Evolutionary conservation across 1,284 basidiomycete species (phyloP).

Genomic region (Pseudozyma tsukubaensis): DNA sequence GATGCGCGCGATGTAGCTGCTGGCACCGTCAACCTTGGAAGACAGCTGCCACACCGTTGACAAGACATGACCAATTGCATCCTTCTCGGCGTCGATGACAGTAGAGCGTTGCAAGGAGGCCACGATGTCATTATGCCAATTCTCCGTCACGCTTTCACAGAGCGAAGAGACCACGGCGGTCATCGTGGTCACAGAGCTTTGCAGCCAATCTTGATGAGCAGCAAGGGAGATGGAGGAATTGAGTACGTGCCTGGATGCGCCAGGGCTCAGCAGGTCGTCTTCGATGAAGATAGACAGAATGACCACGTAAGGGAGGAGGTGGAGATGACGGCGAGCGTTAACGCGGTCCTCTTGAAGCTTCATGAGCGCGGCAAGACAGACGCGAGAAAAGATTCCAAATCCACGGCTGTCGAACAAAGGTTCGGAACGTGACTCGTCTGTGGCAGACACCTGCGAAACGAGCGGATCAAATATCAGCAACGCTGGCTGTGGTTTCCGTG

Average conservation of each 20-base stretch:
- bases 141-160: slow-evolving; percentile 29
- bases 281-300: slow-evolving; percentile 66
- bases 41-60: slow-evolving; percentile 35
- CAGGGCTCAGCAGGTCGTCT: slow-evolving; percentile 71
- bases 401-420: slow-evolving; percentile 71
- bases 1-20: slow-evolving; percentile 50
- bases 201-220: slow-evolving; percentile 31
- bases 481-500: slow-evolving; percentile 19
- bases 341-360: slow-evolving; percentile 76
- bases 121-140: slow-evolving; percentile 51
- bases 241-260: slow-evolving; percentile 44
- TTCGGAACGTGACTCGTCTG: background rate
- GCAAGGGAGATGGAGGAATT: slow-evolving; percentile 9
- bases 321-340: slow-evolving; percentile 73
- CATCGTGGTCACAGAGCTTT: slow-evolving; percentile 40
- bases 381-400: slow-evolving; percentile 77
- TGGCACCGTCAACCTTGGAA: slow-evolving; percentile 10
- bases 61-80: slow-evolving; percentile 37
- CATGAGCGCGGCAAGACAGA: slow-evolving; percentile 75
- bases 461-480: slow-evolving; percentile 45
- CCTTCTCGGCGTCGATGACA: slow-evolving; percentile 19
- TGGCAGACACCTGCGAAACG: slow-evolving; percentile 8
- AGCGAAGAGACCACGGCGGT: slow-evolving; percentile 46
- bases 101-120: slow-evolving; percentile 29
- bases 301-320: slow-evolving; percentile 72